Evolutionary conservation across 2,329 filamentous ascomycete genomes (phyloP).

Genomic region (Dryadomyces sulphureus): DNA sequence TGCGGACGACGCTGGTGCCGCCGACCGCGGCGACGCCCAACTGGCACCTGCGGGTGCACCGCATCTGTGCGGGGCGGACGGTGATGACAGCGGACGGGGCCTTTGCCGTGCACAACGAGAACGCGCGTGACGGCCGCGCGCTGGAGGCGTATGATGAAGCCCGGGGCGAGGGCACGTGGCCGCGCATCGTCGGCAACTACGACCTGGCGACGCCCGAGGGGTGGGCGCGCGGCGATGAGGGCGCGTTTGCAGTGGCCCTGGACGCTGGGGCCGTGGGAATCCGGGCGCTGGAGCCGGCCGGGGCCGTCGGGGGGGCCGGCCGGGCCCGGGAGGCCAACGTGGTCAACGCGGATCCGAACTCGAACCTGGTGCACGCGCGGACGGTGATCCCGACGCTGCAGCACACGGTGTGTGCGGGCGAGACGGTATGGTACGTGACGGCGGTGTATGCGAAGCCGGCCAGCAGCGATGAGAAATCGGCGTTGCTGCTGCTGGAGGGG

Average conservation of each 20-base stretch:
- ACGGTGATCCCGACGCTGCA: slow-evolving; percentile 58
- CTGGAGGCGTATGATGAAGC: slow-evolving; percentile 34
- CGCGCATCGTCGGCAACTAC: slow-evolving; percentile 45
- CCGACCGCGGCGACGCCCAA: slow-evolving; percentile 41
- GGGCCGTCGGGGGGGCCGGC: slow-evolving; percentile 15
- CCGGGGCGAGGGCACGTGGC: slow-evolving; percentile 37
- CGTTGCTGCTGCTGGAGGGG: slow-evolving; percentile 38
- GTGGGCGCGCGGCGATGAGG: slow-evolving; percentile 32
- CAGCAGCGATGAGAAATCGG: slow-evolving; percentile 34
- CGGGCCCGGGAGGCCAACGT: slow-evolving; percentile 40
- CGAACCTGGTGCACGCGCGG: slow-evolving; percentile 58
- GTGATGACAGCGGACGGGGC: slow-evolving; percentile 61
- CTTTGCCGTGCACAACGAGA: slow-evolving; percentile 51
- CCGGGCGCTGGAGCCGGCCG: slow-evolving; percentile 30
- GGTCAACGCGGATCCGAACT: slow-evolving; percentile 65
- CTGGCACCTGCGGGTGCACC: slow-evolving; percentile 57
- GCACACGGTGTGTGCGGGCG: slow-evolving; percentile 40
- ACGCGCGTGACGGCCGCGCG: slow-evolving; percentile 25
- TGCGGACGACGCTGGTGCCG: slow-evolving; percentile 51
- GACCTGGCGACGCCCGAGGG: slow-evolving; percentile 36
- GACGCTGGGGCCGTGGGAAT: slow-evolving; percentile 43
- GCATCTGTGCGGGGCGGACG: slow-evolving; percentile 42
- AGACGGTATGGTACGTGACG: slow-evolving; percentile 51
- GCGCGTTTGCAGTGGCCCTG: slow-evolving; percentile 41
- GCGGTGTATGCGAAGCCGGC: slow-evolving; percentile 57